Evolutionary conservation across 2,329 filamentous ascomycete species (phyloP).

Genomic region (Venturia pyrina): DNA sequence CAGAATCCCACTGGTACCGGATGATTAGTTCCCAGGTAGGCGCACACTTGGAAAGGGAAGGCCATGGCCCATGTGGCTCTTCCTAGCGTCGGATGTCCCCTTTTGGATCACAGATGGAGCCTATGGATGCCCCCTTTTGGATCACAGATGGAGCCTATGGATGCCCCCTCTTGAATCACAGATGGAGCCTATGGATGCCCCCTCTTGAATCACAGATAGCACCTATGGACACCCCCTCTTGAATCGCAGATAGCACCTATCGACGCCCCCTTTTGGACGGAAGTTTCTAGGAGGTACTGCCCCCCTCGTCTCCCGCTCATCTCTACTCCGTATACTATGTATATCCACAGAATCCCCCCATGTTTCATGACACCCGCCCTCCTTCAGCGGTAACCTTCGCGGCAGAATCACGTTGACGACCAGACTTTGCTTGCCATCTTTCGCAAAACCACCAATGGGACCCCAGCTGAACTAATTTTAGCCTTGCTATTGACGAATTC

Average conservation of each 20-base stretch:
- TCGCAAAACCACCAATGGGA: neutral
- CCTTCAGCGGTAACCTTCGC: neutral
- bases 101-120: neutral
- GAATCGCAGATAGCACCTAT: no score
- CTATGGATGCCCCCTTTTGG: neutral
- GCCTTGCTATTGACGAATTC: neutral
- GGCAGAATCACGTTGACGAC: neutral
- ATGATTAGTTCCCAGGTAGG: no score
- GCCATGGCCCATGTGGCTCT: neutral
- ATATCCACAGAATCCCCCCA: neutral
- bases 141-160: neutral
- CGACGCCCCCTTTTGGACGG: no score
- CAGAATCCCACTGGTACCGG: neutral
- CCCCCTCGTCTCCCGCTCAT: neutral
- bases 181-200: neutral
- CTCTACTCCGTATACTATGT: no score
- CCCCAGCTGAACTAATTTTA: neutral
- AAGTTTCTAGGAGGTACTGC: no score
- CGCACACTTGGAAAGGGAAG: no score
- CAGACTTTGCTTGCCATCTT: neutral
- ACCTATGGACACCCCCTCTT: no score
- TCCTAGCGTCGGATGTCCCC: neutral
- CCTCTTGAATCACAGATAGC: neutral
- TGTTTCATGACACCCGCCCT: neutral
- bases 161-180: neutral